Percentiles rank a stretch among this genome's conserved stretches.
Conservation (phyloP, 2,329 filamentous ascomycete species). For the Whalleya microplaca region DNA sequence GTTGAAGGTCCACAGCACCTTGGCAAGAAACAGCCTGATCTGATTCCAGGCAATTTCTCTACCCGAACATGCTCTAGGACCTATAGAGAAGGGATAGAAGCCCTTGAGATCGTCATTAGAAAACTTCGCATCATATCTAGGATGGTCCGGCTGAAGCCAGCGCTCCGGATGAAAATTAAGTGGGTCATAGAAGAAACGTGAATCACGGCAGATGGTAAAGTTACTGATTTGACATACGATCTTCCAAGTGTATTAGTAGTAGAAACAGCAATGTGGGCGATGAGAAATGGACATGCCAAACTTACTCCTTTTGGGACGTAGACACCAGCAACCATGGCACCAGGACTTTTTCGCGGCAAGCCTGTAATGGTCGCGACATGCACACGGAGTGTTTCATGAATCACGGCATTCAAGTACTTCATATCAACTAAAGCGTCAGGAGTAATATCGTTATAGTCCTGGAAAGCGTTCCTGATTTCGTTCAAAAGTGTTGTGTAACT, state of each 20-base stretch:
- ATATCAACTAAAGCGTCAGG: slow-evolving; percentile 26
- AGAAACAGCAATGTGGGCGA: no score
- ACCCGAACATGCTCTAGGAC: slow-evolving; percentile 22
- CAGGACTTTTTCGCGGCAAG: slow-evolving; percentile 24
- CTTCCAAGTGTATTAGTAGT: no score
- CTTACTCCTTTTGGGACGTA: slow-evolving; percentile 27
- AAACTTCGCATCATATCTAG: slow-evolving; percentile 8
- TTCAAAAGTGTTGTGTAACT: slow-evolving; percentile 29
- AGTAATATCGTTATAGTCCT: slow-evolving; percentile 36
- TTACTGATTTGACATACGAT: background rate
- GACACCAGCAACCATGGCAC: slow-evolving; percentile 26
- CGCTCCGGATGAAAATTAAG: slow-evolving; percentile 16
- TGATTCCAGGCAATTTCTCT: slow-evolving; percentile 20
- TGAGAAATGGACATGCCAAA: background rate
- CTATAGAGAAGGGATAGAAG: slow-evolving; percentile 15
- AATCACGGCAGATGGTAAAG: background rate
- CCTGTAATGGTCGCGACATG: slow-evolving; percentile 33
- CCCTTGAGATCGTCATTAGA: slow-evolving; percentile 8
- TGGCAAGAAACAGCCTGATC: no score
- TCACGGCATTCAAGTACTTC: slow-evolving; percentile 39
- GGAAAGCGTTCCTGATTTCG: slow-evolving; percentile 40
- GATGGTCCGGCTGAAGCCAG: slow-evolving; percentile 19
- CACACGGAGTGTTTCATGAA: slow-evolving; percentile 40
- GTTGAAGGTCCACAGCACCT: no score
- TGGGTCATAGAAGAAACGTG: slow-evolving; percentile 13